These are phyloP conservation scores for Tolypocladium cylindrosporum DNA, from an alignment of 2,329 filamentous ascomycete genomes.

Conservation along the genomic window DNA sequence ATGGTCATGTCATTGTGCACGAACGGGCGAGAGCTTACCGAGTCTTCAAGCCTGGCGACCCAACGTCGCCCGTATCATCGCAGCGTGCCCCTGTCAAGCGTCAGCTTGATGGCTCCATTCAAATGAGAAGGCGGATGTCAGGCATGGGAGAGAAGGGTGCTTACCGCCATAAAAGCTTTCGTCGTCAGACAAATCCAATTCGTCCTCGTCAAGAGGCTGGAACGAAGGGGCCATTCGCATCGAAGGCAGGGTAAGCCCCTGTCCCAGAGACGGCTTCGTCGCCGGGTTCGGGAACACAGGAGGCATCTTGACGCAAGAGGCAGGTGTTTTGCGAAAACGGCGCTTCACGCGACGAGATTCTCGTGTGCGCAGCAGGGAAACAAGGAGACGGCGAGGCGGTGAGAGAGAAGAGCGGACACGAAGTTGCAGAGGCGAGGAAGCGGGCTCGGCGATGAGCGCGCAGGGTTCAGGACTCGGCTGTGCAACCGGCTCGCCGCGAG, in stretches of 20 bases:
- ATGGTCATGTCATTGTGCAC: neutral
- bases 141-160: neutral
- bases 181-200: conserved; percentile 2
- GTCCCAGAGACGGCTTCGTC: neutral
- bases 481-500: neutral
- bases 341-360: no score
- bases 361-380: neutral
- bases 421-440: neutral
- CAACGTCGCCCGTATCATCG: neutral
- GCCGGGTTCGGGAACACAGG: neutral
- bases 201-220: conserved; percentile 6
- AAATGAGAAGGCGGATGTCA: neutral
- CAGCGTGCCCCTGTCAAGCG: neutral
- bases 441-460: neutral
- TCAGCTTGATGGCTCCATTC: neutral
- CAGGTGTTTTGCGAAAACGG: neutral
- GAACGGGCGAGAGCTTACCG: neutral
- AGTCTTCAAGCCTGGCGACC: neutral
- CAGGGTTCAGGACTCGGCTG: neutral
- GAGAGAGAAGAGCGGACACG: neutral
- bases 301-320: neutral
- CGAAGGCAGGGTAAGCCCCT: conserved; percentile 1
- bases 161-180: conserved; percentile 1
- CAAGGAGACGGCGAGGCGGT: neutral
- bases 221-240: conserved; percentile 8